Conservation (phyloP, 768 basidiomycete genomes). For the Rhodotorula diobovata region DNA sequence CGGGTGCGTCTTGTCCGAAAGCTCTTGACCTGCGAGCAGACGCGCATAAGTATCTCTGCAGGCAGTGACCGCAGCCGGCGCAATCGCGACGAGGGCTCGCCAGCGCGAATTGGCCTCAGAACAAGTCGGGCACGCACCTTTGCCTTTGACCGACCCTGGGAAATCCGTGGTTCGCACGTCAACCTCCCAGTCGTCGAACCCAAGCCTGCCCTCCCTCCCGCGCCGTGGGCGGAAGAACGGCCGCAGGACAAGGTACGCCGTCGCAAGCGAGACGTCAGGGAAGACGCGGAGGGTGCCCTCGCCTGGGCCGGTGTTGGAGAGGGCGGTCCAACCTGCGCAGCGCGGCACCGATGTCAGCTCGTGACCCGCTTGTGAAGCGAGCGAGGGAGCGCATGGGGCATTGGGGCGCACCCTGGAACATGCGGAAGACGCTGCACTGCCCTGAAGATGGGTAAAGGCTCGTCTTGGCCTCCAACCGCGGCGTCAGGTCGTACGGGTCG, state of each 20-base stretch:
- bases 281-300: constrained; percentile 61
- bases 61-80: not conserved
- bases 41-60: not conserved
- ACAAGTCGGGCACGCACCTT: too few relatives aligned
- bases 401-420: constrained; percentile 36
- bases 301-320: constrained; percentile 1
- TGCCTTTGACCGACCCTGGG: constrained; percentile 50
- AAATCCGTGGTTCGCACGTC: constrained; percentile 57
- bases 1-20: constrained; percentile 59
- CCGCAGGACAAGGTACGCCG: constrained; percentile 56
- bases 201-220: constrained; percentile 43
- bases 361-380: not conserved
- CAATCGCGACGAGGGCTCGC: constrained; percentile 52
- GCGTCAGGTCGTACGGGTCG: constrained; percentile 15
- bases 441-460: constrained; percentile 19
- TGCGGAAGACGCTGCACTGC: constrained; percentile 49
- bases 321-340: constrained; percentile 20
- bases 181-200: constrained; percentile 57
- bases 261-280: constrained; percentile 56
- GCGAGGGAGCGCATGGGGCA: not conserved
- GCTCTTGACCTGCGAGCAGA: constrained; percentile 46
- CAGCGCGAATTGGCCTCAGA: too few relatives aligned
- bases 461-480: constrained; percentile 12
- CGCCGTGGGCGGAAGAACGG: constrained; percentile 59
- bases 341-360: not conserved